Base-by-base conservation (phyloP, 2,329 filamentous ascomycete genomes). In the Colletotrichum filicis region DNA sequence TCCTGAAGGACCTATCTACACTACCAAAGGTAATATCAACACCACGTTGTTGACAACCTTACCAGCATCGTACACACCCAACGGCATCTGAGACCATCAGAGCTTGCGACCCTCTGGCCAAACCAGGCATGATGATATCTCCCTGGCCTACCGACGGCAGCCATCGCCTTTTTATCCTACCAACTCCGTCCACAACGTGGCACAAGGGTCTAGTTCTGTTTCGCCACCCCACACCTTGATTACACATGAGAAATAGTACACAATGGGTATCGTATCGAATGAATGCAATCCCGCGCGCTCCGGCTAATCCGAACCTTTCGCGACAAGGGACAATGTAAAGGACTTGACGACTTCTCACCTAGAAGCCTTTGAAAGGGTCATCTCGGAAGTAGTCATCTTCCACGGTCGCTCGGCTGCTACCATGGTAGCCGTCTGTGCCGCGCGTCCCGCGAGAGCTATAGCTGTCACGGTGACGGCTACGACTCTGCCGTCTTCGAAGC, bases 341-440 rank as follows among this genome's bases (percentile, higher is more conserved):
- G 62, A 72, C 19, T 56, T 28, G 61, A 61, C 60, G n/a, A 24
- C 16, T 37, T 24, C 35, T n/a, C 59, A 35, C 28, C 46, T 82
- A 92, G 76, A 92, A 92, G 4, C 90, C 90, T 76, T 85, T 86
- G 76, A 92, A 92, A 1, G 90, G 90, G 74, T 92, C 90, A 28
- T 91, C 88, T 49, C 87, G 83, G 78, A 87, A 86, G 76, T 85
- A 90, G 69, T 92, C 89, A 70, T 92, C 89, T 73, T 91, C 88
- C 19, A 83, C 82, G 11, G 83, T 81, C 7, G 83, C 85, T 70
- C 84, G 83, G 67, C 85, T 88, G 24, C 85, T 86, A 4, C 83
- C 79, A 74, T 87, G 86, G 71, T 82, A 85, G 56, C 88, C 87
- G 35, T 90, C 87, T 1, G 83, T 87, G 9, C 80, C 82, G 12